These are phyloP conservation scores for Nemania sp. DNA, from an alignment of 2,329 filamentous ascomycete genomes.

Conservation along the genomic window DNA sequence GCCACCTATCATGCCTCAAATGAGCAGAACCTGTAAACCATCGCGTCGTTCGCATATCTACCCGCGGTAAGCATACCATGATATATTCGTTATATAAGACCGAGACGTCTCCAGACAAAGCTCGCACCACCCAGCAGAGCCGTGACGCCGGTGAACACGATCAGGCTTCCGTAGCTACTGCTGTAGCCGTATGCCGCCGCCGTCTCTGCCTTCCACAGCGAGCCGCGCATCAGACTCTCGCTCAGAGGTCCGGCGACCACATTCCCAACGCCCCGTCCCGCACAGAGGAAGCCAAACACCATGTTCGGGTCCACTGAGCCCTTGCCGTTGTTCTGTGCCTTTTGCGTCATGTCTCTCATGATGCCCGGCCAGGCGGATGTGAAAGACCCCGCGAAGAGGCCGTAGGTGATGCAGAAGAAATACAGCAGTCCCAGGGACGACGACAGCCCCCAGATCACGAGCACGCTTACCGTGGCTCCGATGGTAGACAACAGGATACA, in stretches of 20 bases:
- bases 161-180: constrained; percentile 57
- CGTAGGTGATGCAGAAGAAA: constrained; percentile 65
- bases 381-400: constrained; percentile 68
- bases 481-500: constrained; percentile 62
- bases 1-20: neutral
- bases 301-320: constrained; percentile 52
- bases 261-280: constrained; percentile 65
- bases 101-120: constrained; percentile 46
- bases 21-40: neutral
- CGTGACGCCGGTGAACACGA: constrained; percentile 61
- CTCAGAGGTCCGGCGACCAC: constrained; percentile 61
- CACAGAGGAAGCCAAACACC: constrained; percentile 61
- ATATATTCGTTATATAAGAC: constrained; percentile 23
- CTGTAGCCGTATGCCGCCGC: constrained; percentile 50
- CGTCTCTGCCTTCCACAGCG: constrained; percentile 49
- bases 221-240: constrained; percentile 53
- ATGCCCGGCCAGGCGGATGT: constrained; percentile 65
- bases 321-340: constrained; percentile 28
- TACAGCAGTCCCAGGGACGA: constrained; percentile 58
- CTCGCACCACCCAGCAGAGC: constrained; percentile 53
- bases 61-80: neutral
- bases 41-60: neutral
- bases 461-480: constrained; percentile 58
- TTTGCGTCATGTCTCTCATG: constrained; percentile 49
- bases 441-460: constrained; percentile 66